These are phyloP conservation scores for Trichoderma pleuroti DNA, from an alignment of 2,329 filamentous ascomycete species.

Conservation along the genomic window DNA sequence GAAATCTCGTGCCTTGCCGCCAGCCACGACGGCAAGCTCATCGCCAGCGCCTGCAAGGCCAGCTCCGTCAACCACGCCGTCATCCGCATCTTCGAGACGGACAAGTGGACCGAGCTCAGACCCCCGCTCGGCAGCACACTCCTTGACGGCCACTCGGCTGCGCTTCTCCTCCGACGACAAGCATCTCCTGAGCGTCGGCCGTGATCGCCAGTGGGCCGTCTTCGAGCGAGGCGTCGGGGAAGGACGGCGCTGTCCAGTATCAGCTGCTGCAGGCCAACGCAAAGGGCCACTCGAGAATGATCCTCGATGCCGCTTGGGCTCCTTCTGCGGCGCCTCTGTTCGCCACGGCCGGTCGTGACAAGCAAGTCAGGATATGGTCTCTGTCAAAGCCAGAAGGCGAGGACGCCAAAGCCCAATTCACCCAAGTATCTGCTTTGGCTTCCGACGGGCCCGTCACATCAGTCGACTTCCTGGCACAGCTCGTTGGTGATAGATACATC, in stretches of 20 bases:
- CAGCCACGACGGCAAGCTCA: constrained; percentile 67
- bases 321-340: constrained; percentile 59
- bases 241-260: constrained; percentile 44
- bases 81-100: constrained; percentile 84
- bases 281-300: constrained; percentile 90
- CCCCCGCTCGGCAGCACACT: constrained; percentile 81
- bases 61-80: constrained; percentile 93
- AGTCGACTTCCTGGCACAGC: constrained; percentile 57
- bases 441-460: constrained; percentile 64
- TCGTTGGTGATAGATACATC: constrained; percentile 33
- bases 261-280: constrained; percentile 61
- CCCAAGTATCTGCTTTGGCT: constrained; percentile 51
- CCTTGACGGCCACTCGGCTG: constrained; percentile 78
- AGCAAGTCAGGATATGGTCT: constrained; percentile 71
- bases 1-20: constrained; percentile 87
- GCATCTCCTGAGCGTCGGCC: constrained; percentile 79
- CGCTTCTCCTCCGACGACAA: constrained; percentile 73
- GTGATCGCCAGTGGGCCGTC: constrained; percentile 87
- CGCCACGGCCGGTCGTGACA: constrained; percentile 87
- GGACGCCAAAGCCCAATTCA: constrained; percentile 41
- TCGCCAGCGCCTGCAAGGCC: constrained; percentile 91
- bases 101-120: constrained; percentile 79
- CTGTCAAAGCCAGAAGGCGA: constrained; percentile 29
- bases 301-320: constrained; percentile 83
- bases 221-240: constrained; percentile 55